Evolutionary conservation across 306 rosid species (phyloP).

Genomic region (Sindora glabra): DNA sequence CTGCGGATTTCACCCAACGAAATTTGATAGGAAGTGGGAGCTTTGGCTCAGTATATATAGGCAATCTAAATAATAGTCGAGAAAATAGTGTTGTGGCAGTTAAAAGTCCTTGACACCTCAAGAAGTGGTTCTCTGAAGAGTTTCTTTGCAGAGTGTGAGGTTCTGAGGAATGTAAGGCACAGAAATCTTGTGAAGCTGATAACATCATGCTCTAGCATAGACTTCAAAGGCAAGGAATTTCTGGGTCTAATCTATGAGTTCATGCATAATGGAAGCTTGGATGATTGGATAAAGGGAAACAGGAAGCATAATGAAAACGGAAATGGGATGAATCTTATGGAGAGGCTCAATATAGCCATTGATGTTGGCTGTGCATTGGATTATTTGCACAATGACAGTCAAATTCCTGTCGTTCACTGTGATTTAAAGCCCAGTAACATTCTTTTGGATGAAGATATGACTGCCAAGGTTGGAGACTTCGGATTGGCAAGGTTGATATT

Average conservation of each 20-base stretch:
- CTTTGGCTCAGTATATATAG: slow-evolving; percentile 64
- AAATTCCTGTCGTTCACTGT: slow-evolving; percentile 61
- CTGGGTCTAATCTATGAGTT: slow-evolving; percentile 62
- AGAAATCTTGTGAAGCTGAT: slow-evolving; percentile 60
- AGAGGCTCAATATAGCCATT: slow-evolving; percentile 53
- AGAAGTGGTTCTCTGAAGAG: slow-evolving; percentile 47
- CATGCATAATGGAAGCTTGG: slow-evolving; percentile 61
- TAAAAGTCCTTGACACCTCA: slow-evolving; percentile 54
- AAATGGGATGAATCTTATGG: slow-evolving; percentile 37
- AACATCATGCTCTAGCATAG: slow-evolving; percentile 70
- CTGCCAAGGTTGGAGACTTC: slow-evolving; percentile 72
- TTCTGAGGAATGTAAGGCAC: slow-evolving; percentile 52
- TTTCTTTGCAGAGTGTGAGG: slow-evolving; percentile 68
- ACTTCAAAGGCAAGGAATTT: slow-evolving; percentile 53
- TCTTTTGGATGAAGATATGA: slow-evolving; percentile 52
- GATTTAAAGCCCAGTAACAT: slow-evolving; percentile 78
- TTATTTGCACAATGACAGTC: slow-evolving; percentile 63
- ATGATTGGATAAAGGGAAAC: slow-evolving; percentile 60
- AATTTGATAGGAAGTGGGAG: slow-evolving; percentile 53
- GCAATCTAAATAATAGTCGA: slow-evolving; percentile 34
- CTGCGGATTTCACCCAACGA: slow-evolving; percentile 38
- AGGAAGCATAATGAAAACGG: slow-evolving; percentile 37
- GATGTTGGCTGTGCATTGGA: slow-evolving; percentile 59
- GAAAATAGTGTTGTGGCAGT: slow-evolving; percentile 42
- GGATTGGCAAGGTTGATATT: slow-evolving; percentile 58